A percentile compares a stretch with the other conserved stretches of the same genome.
These are phyloP conservation scores for Venturia carpophila DNA, from an alignment of 2,329 filamentous ascomycete genomes.

Conservation along the genomic window DNA sequence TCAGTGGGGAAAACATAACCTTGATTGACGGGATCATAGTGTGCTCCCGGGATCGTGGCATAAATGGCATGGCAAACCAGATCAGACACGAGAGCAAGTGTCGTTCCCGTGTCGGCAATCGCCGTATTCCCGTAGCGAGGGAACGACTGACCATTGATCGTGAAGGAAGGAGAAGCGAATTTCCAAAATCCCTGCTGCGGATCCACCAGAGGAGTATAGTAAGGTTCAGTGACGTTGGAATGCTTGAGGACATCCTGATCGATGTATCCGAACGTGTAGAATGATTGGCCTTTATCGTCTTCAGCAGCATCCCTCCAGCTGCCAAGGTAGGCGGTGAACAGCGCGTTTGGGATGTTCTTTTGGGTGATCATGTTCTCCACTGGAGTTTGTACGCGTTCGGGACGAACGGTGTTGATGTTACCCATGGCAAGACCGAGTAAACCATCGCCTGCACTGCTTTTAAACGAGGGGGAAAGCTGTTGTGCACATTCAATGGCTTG, in stretches of 20 bases:
- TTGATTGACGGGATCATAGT: slow-evolving; percentile 44
- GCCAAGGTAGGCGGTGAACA: slow-evolving; percentile 60
- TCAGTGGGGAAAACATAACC: slow-evolving; percentile 56
- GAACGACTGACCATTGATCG: slow-evolving; percentile 50
- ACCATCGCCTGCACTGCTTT: slow-evolving; percentile 51
- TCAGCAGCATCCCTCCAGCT: slow-evolving; percentile 44
- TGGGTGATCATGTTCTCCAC: slow-evolving; percentile 62
- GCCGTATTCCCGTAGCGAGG: slow-evolving; percentile 51
- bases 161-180: slow-evolving; percentile 50
- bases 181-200: slow-evolving; percentile 61
- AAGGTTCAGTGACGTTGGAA: slow-evolving; percentile 47
- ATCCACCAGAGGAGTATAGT: slow-evolving; percentile 53
- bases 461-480: slow-evolving; percentile 51
- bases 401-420: slow-evolving; percentile 54
- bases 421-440: slow-evolving; percentile 60
- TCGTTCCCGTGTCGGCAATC: slow-evolving; percentile 66
- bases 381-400: slow-evolving; percentile 50
- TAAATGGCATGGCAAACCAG: slow-evolving; percentile 55
- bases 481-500: slow-evolving; percentile 60
- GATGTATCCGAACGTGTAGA: slow-evolving; percentile 69
- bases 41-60: slow-evolving; percentile 52
- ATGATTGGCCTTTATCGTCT: slow-evolving; percentile 42
- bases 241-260: slow-evolving; percentile 53
- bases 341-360: slow-evolving; percentile 46
- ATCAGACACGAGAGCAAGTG: slow-evolving; percentile 58